These are phyloP conservation scores for Paraleonurus japonicus DNA, from an alignment of 257 asterid genomes.

Conservation along the genomic window DNA sequence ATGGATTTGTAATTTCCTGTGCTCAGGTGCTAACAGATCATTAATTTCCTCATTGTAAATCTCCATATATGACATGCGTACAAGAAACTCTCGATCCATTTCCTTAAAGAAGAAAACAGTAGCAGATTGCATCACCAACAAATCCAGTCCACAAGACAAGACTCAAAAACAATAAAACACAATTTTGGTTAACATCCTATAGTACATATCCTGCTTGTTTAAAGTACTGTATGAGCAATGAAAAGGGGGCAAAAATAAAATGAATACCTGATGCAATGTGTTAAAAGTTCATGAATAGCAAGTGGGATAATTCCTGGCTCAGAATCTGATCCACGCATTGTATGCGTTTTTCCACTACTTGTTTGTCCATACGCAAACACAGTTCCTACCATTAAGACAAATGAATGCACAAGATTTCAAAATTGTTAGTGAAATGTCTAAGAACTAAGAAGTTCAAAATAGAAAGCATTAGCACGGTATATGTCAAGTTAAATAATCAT, in stretches of 20 bases:
- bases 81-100: constrained; percentile 73
- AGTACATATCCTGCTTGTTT: neutral
- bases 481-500: no score
- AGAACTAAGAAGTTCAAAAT: neutral
- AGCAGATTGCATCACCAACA: constrained; percentile 15
- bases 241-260: neutral
- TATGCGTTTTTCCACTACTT: constrained; percentile 92
- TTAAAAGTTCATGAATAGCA: constrained; percentile 71
- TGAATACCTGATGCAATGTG: constrained; percentile 67
- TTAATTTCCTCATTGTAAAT: constrained; percentile 95
- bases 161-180: constrained; percentile 13
- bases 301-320: constrained; percentile 96
- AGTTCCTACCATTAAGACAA: constrained; percentile 54
- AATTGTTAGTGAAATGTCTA: neutral
- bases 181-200: neutral
- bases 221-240: neutral
- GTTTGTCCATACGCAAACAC: constrained; percentile 99
- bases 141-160: constrained; percentile 2
- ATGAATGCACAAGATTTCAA: neutral
- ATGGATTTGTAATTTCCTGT: constrained; percentile 84
- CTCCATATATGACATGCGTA: constrained; percentile 98
- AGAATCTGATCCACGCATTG: constrained; percentile 87
- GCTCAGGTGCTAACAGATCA: constrained; percentile 95
- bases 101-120: constrained; percentile 42
- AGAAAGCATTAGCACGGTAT: constrained; percentile 1